Percentiles rank a stretch among this genome's conserved stretches.
Evolutionary conservation across 805 yeast genomes (phyloP).

Genomic region (Clavispora carvajalis): DNA sequence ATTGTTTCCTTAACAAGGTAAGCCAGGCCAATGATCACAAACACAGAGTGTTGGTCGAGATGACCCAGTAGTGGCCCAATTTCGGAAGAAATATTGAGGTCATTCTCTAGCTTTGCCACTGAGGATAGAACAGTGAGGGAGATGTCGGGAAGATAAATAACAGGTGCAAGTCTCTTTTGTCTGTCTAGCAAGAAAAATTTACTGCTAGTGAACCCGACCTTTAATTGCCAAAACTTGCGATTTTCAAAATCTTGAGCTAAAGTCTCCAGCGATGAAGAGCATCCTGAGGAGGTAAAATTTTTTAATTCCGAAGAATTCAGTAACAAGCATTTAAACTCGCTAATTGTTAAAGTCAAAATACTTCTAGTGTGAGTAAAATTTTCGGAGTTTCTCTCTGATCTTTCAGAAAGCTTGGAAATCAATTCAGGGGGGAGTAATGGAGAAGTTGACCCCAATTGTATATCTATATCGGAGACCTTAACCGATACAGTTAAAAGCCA

Average conservation of each 20-base stretch:
- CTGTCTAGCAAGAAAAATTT: constrained; percentile 12
- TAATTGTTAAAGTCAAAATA: background rate
- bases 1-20: constrained; percentile 27
- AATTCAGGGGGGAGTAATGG: constrained; percentile 25
- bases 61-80: constrained; percentile 15
- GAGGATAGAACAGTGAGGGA: constrained; percentile 8
- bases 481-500: constrained; percentile 2
- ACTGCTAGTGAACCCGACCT: constrained; percentile 13
- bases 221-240: constrained; percentile 21
- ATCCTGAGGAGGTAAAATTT: background rate
- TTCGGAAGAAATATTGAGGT: constrained; percentile 1
- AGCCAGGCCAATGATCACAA: constrained; percentile 28
- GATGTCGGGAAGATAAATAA: constrained; percentile 21
- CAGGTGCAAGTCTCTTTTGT: constrained; percentile 8
- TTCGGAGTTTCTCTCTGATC: constrained; percentile 5
- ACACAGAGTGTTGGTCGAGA: constrained; percentile 28
- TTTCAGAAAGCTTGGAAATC: constrained; percentile 18
- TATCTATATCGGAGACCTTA: constrained; percentile 10
- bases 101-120: background rate
- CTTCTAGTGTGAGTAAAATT: constrained; percentile 1
- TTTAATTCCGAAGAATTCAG: background rate
- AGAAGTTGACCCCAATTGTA: constrained; percentile 35
- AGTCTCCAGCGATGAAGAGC: constrained; percentile 27
- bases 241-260: constrained; percentile 12
- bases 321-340: background rate